phyloP scores from a whole-genome alignment of 768 basidiomycete genomes.

The Trametes maxima region DNA sequence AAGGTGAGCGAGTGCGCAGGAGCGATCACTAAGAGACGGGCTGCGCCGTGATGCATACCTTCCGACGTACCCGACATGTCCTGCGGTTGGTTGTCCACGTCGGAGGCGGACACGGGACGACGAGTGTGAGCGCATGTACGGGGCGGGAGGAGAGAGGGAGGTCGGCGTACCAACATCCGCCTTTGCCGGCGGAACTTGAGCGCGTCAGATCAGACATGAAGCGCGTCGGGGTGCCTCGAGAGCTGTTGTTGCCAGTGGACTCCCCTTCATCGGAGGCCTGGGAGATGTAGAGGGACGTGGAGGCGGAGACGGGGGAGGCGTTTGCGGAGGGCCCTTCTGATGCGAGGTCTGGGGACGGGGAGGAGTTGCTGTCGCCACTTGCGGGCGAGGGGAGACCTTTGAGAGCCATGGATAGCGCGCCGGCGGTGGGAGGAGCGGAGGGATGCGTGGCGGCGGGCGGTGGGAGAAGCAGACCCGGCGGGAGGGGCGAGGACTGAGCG shows the following conservation, averaged over 20 bases:
- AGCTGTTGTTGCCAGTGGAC: constrained; percentile 19
- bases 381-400: constrained; percentile 19
- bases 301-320: constrained; percentile 26
- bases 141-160: neutral
- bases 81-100: constrained; percentile 38
- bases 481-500: constrained; percentile 13
- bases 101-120: constrained; percentile 5
- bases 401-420: constrained; percentile 21
- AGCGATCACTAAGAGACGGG: constrained; percentile 19
- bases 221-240: constrained; percentile 55
- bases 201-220: constrained; percentile 32
- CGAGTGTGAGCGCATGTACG: constrained; percentile 2
- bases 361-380: constrained; percentile 23
- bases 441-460: neutral
- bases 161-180: constrained; percentile 73
- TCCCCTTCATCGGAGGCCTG: constrained; percentile 25
- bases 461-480: constrained; percentile 1
- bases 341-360: constrained; percentile 26
- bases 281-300: constrained; percentile 20
- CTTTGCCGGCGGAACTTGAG: constrained; percentile 58
- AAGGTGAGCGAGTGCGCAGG: constrained; percentile 3
- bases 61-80: constrained; percentile 84
- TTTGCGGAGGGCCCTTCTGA: constrained; percentile 23
- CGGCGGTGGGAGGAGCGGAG: neutral
- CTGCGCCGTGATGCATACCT: constrained; percentile 49